phyloP scores from a whole-genome alignment of 2,329 filamentous ascomycete species.

The Cladobotryum protrusum region DNA sequence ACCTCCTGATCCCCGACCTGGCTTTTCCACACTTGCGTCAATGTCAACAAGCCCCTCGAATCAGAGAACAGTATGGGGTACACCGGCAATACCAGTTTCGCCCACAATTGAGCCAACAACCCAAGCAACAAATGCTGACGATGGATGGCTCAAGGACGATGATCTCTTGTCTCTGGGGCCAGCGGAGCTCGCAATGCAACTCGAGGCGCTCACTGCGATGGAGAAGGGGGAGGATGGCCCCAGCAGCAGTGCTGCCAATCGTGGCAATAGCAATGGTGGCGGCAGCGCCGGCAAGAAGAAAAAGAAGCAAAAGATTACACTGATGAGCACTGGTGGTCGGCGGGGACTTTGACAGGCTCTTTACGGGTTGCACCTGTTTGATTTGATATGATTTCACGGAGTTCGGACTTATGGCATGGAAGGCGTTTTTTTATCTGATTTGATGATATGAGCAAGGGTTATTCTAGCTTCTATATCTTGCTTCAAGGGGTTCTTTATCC shows the following conservation, averaged over 20 bases:
- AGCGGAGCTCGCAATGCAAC: constrained; percentile 54
- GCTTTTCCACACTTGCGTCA: constrained; percentile 64
- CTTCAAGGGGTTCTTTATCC: not conserved
- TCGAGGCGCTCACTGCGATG: constrained; percentile 47
- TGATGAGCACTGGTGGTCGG: constrained; percentile 62
- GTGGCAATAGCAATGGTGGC: constrained; percentile 15
- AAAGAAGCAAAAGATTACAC: constrained; percentile 66
- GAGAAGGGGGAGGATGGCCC: constrained; percentile 17
- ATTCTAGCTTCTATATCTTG: too few relatives aligned
- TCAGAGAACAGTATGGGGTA: constrained; percentile 88
- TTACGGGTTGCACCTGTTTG: not conserved
- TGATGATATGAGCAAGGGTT: not conserved
- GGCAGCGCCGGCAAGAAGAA: constrained; percentile 52
- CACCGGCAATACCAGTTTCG: constrained; percentile 57
- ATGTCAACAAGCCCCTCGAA: constrained; percentile 76
- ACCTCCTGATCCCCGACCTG: constrained; percentile 51
- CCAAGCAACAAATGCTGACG: constrained; percentile 42
- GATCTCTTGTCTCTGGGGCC: constrained; percentile 52
- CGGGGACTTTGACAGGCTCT: constrained; percentile 32
- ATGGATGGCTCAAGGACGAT: constrained; percentile 84
- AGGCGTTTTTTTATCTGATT: not conserved
- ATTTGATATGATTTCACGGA: not conserved
- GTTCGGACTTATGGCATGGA: not conserved
- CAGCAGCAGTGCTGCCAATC: constrained; percentile 6
- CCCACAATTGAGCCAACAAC: constrained; percentile 43